phyloP scores from a whole-genome alignment of 2,329 filamentous ascomycete species.

The Alternaria panax region DNA sequence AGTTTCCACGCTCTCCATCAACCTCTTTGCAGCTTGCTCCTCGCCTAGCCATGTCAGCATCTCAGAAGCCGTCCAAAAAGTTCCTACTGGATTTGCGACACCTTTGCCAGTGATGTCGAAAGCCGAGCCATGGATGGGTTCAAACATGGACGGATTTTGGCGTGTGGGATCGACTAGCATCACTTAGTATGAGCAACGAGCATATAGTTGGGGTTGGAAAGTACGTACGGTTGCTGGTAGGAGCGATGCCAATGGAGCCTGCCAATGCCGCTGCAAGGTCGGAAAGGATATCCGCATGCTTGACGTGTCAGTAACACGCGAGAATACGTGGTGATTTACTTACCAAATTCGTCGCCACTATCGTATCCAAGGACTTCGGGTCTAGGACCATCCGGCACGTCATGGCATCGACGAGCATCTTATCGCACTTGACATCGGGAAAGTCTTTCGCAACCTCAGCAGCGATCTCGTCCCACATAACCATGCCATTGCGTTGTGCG shows the following conservation, averaged over 20 bases:
- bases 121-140: constrained; percentile 67
- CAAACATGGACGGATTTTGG: constrained; percentile 67
- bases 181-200: background rate
- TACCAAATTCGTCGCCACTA: constrained; percentile 68
- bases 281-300: constrained; percentile 70
- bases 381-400: constrained; percentile 69
- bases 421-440: constrained; percentile 67
- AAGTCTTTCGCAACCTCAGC: constrained; percentile 63
- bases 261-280: constrained; percentile 74
- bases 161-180: constrained; percentile 65
- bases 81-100: constrained; percentile 64
- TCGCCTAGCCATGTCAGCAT: constrained; percentile 67
- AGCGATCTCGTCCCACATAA: constrained; percentile 72
- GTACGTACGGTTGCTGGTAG: constrained; percentile 65
- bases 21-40: constrained; percentile 56
- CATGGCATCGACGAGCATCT: constrained; percentile 74
- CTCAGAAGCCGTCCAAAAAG: constrained; percentile 66
- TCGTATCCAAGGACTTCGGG: constrained; percentile 66
- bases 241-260: constrained; percentile 75
- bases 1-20: constrained; percentile 62
- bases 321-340: background rate
- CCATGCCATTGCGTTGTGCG: constrained; percentile 71
- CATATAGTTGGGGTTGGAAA: too few species aligned
- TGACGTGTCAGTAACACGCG: background rate
- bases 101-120: constrained; percentile 67